phyloP scores from a whole-genome alignment of 305 asterid species.

The Fraxinus sp. region DNA sequence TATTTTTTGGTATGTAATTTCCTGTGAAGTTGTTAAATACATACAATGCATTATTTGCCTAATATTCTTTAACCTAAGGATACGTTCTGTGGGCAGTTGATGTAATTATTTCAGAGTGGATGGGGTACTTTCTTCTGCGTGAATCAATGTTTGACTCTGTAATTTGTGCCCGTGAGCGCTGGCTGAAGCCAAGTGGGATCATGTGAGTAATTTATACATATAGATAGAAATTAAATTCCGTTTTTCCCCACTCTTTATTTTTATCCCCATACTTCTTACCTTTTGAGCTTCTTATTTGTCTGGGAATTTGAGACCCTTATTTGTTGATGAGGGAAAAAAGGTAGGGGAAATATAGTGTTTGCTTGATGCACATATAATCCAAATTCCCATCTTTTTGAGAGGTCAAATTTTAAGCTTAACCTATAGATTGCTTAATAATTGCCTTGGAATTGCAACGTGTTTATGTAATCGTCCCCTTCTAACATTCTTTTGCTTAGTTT shows the following conservation, averaged over 20 bases:
- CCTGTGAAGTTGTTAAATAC: not conserved
- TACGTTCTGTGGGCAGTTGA: slow-evolving; percentile 54
- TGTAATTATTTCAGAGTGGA: slow-evolving; percentile 94
- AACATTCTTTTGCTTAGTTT: not conserved
- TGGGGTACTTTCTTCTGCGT: slow-evolving; percentile 97
- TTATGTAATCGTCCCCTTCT: not conserved
- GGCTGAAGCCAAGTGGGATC: slow-evolving; percentile 89
- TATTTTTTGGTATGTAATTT: not conserved
- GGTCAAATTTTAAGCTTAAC: not conserved
- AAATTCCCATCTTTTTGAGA: not conserved
- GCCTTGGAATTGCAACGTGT: not conserved
- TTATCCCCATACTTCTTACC: not conserved
- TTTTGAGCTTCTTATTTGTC: not conserved
- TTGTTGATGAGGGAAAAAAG: not conserved
- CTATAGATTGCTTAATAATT: not conserved
- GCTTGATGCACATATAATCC: not conserved
- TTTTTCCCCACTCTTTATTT: not conserved
- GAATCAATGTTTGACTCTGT: slow-evolving; percentile 98
- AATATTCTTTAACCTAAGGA: not conserved
- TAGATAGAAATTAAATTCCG: not conserved
- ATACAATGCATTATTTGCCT: slow-evolving; percentile 4
- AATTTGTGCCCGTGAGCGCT: slow-evolving; percentile 84
- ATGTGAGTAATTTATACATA: slow-evolving; percentile 54
- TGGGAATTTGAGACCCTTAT: not conserved
- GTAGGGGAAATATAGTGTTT: not conserved